Base-by-base conservation (phyloP, 2,329 filamentous ascomycete species). In the Diplodia sapinea region DNA sequence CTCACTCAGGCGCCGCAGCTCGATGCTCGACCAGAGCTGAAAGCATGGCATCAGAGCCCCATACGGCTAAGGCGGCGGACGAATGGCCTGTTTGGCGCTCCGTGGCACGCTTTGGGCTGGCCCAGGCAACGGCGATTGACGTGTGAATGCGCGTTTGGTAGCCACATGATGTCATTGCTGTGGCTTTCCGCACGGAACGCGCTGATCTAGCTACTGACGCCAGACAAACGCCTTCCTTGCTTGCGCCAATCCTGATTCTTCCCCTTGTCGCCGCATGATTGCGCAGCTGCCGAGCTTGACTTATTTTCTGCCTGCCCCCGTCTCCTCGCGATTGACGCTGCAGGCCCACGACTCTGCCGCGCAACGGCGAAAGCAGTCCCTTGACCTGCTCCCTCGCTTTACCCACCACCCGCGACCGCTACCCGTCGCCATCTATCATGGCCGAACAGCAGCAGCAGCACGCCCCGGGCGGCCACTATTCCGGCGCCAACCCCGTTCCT, bases 401-500 rank as follows among this genome's bases (percentile, higher is more conserved):
- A 50, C 15, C 54, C n/a, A 12, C n/a, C 26, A 13, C 20, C 15
- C 33, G 50, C 55, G 8, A 36, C 29, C 13, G 7, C 52, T 11
- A 3, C 13, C 51, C 36, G 33, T 23, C 15, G 17, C 54, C 15
- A 40, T 9, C 54, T 9, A 40, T 9, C 57, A 68, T 68, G 66
- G 66, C 66, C 71, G 72, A 83, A 65, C 73, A 77, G 68, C 77
- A 80, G 71, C 82, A 83, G 72, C 82, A 82, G 69, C 71, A 75
- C 61, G 78, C 78, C 11, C 85, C 85, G 23, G 88, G 91, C 5
- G 82, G 81, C 74, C 90, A 93, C 77, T 97, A 96, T 83, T 94
- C 91, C 36, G 93, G 90, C 63, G 80, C 79, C 68, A 96, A 97
- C 78, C 91, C 91, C 29, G 88, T 98, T 65, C 94, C 94, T 7